Percentiles rank a stretch among this genome's conserved stretches.
phyloP scores from a whole-genome alignment of 306 rosid species.

The Hippophae tibetana region DNA sequence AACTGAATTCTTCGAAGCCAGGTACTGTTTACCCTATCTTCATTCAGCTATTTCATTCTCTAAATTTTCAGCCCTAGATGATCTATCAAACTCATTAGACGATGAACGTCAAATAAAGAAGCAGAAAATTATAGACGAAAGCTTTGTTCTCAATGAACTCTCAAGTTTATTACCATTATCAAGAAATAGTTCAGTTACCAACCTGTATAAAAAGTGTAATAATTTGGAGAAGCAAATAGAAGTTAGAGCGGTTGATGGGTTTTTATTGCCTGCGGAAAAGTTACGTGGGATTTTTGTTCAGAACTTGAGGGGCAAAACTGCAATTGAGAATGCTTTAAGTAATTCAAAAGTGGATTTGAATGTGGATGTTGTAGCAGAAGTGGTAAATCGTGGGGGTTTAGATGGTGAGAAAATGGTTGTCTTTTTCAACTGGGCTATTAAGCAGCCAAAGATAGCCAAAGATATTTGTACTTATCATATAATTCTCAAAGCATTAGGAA shows the following conservation, averaged over 20 bases:
- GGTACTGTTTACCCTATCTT: conserved; percentile 9
- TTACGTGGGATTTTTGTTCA: conserved; percentile 74
- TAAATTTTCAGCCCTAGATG: conserved; percentile 27
- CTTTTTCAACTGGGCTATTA: conserved; percentile 73
- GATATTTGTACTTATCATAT: conserved; percentile 33
- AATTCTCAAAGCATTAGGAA: conserved; percentile 64
- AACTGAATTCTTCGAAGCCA: conserved; percentile 5
- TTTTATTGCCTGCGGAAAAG: conserved; percentile 57
- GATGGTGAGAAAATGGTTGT: conserved; percentile 58
- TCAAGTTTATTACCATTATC: conserved; percentile 32
- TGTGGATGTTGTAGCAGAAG: conserved; percentile 36
- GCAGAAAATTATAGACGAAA: conserved; percentile 27
- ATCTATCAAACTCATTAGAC: conserved; percentile 12
- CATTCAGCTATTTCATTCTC: conserved; percentile 7
- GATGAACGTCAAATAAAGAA: neutral
- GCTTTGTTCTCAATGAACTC: conserved; percentile 41
- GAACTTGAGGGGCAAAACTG: conserved; percentile 54
- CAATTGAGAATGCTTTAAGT: conserved; percentile 52
- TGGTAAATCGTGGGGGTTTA: conserved; percentile 50
- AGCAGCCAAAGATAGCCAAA: conserved; percentile 39
- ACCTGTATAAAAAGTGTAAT: conserved; percentile 1
- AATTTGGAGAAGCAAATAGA: conserved; percentile 11
- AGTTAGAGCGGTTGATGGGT: conserved; percentile 40
- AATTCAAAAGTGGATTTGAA: conserved; percentile 36
- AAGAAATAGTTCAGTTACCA: neutral